phyloP scores from a whole-genome alignment of 768 basidiomycete species.

The Postia placenta region DNA sequence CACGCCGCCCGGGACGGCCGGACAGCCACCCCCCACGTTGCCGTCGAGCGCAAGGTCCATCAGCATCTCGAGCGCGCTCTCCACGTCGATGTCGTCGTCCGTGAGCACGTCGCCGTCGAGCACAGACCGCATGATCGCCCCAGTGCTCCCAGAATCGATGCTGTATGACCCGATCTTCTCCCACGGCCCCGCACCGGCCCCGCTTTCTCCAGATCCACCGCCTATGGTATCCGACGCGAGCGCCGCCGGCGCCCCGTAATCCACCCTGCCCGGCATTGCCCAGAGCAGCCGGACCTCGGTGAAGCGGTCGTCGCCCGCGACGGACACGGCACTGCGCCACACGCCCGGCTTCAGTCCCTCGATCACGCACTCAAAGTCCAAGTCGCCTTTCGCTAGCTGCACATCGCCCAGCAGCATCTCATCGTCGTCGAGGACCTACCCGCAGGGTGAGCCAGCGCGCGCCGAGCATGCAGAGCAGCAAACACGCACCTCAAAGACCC shows the following conservation, averaged over 20 bases:
- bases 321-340: neutral
- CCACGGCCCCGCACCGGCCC: too few relatives aligned
- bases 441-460: too few relatives aligned
- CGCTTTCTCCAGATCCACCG: too few relatives aligned
- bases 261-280: too few relatives aligned
- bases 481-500: neutral
- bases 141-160: neutral
- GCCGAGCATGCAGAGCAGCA: too few relatives aligned
- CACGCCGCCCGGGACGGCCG: neutral
- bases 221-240: too few relatives aligned
- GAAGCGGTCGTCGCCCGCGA: too few relatives aligned
- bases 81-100: neutral
- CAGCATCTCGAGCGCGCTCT: neutral
- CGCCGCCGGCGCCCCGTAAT: too few relatives aligned
- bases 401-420: slow-evolving; percentile 1
- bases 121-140: neutral
- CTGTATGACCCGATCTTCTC: neutral
- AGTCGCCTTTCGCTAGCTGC: neutral
- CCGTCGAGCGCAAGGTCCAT: neutral
- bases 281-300: too few relatives aligned
- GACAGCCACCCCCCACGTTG: too few relatives aligned
- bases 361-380: neutral
- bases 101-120: neutral
- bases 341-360: neutral
- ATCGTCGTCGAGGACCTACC: too few relatives aligned